Percentiles rank a stretch among this genome's conserved stretches.
Evolutionary conservation across 169 alveolate genomes (phyloP).

Genomic region (Fabrea salina): DNA sequence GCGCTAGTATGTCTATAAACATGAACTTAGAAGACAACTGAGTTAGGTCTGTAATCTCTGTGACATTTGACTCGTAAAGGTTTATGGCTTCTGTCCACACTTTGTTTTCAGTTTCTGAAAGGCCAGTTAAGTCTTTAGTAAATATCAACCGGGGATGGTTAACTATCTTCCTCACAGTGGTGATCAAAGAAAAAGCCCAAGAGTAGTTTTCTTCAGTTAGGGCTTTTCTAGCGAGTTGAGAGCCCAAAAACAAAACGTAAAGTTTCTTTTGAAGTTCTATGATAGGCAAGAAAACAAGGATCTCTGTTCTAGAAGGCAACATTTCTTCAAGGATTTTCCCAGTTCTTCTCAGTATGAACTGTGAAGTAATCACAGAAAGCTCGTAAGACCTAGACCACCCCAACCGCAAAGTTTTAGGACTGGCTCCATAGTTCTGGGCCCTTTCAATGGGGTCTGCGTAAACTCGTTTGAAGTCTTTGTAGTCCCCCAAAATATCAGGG

Average conservation of each 20-base stretch:
- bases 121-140: not conserved
- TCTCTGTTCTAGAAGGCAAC: conserved; percentile 57
- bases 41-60: not conserved
- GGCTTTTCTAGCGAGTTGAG: not conserved
- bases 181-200: not conserved
- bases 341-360: conserved; percentile 65
- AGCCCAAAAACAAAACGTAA: conserved; percentile 31
- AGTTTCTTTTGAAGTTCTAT: conserved; percentile 41
- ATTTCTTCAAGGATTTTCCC: conserved; percentile 50
- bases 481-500: conserved; percentile 44
- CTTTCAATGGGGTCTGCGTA: not conserved
- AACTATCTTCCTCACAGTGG: not conserved
- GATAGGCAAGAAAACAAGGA: conserved; percentile 42
- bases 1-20: not conserved
- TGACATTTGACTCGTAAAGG: not conserved
- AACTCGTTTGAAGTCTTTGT: not conserved
- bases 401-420: not conserved
- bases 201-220: not conserved
- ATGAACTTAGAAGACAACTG: not conserved
- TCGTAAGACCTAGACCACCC: conserved; percentile 44
- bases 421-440: conserved; percentile 10
- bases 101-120: not conserved
- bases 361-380: conserved; percentile 40
- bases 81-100: not conserved
- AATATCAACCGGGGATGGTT: conserved; percentile 19